A percentile compares a stretch with the other conserved stretches of the same genome.
phyloP scores from a whole-genome alignment of 179 eudicot genomes.

The Amaranthus tricolor region DNA sequence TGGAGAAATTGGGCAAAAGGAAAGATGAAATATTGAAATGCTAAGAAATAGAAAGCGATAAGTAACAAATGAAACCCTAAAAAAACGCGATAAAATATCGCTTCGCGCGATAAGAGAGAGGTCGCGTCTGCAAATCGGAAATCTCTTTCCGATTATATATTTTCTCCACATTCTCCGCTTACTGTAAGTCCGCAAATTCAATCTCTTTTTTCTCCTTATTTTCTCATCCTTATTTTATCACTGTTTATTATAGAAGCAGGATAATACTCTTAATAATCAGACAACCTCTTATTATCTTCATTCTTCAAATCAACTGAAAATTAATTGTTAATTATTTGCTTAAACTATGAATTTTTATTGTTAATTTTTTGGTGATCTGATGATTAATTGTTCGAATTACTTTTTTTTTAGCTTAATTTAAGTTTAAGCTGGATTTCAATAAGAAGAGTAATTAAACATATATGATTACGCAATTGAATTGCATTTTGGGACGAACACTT shows the following conservation, averaged over 20 bases:
- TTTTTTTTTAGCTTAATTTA: no score
- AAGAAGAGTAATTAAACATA: no score
- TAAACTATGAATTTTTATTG: no score
- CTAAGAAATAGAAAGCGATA: neutral
- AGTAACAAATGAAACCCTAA: neutral
- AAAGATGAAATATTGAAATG: neutral
- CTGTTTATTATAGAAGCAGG: neutral
- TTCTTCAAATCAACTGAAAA: neutral
- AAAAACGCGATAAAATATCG: constrained; percentile 27
- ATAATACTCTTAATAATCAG: neutral
- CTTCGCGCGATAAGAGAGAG: constrained; percentile 26
- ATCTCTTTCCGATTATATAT: neutral
- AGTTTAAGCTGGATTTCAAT: no score
- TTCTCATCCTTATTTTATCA: constrained; percentile 8
- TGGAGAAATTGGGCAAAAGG: neutral
- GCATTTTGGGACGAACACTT: no score
- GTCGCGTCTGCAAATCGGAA: constrained; percentile 8
- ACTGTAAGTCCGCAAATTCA: constrained; percentile 18
- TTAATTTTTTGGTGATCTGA: no score
- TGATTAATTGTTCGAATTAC: no score
- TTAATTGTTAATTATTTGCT: no score
- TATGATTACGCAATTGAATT: no score
- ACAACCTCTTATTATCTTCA: neutral
- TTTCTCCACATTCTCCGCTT: constrained; percentile 17
- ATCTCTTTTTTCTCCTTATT: constrained; percentile 25